These are phyloP conservation scores for Pseudopyrenochaeta lycopersici DNA, from an alignment of 2,329 filamentous ascomycete genomes.

Conservation along the genomic window DNA sequence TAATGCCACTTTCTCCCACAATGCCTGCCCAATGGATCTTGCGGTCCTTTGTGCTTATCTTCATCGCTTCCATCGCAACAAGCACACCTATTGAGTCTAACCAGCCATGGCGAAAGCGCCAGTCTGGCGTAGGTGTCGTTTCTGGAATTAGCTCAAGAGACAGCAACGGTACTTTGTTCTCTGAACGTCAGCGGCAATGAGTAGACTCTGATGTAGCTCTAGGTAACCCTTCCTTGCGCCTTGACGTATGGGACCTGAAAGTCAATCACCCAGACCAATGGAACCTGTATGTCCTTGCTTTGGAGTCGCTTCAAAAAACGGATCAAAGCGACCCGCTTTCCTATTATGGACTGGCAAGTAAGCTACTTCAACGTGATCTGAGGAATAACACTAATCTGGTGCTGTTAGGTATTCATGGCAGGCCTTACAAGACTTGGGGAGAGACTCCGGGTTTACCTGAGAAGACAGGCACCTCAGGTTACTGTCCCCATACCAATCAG, in stretches of 20 bases:
- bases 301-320: slow-evolving; percentile 73
- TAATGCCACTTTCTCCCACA: not conserved
- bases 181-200: not conserved
- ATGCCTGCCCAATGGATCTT: slow-evolving; percentile 13
- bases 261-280: slow-evolving; percentile 69
- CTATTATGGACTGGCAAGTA: slow-evolving; percentile 81
- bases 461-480: slow-evolving; percentile 59
- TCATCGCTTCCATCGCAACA: slow-evolving; percentile 9
- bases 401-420: slow-evolving; percentile 43
- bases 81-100: slow-evolving; percentile 10
- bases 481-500: slow-evolving; percentile 80
- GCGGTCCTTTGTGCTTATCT: slow-evolving; percentile 1
- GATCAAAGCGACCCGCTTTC: slow-evolving; percentile 72
- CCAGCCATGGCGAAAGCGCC: not conserved
- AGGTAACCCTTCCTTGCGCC: slow-evolving; percentile 56
- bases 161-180: slow-evolving; percentile 16
- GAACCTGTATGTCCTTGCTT: slow-evolving; percentile 79
- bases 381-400: not conserved
- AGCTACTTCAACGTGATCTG: not conserved
- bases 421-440: slow-evolving; percentile 47
- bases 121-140: slow-evolving; percentile 19
- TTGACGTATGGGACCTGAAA: slow-evolving; percentile 72
- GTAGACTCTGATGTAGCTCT: not conserved
- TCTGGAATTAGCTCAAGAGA: slow-evolving; percentile 30
- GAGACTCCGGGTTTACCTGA: slow-evolving; percentile 45